A percentile compares a stretch with the other conserved stretches of the same genome.
Conservation (phyloP, 2,329 filamentous ascomycete genomes). For the Neospermospora avenae region DNA sequence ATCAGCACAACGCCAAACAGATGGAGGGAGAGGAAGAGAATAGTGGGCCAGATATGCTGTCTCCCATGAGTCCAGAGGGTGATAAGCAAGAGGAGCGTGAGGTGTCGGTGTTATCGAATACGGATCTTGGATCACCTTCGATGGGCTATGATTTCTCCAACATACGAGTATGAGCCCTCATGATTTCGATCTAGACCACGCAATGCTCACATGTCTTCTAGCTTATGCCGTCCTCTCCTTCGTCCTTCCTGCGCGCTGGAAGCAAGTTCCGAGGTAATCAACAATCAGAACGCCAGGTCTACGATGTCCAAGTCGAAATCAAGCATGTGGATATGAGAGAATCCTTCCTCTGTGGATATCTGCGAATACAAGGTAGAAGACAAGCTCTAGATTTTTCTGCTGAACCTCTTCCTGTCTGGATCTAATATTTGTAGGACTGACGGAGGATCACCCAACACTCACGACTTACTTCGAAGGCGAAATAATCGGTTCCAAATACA, state of each 20-base stretch:
- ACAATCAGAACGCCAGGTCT: constrained; percentile 86
- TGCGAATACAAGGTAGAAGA: constrained; percentile 81
- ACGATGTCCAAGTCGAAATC: constrained; percentile 95
- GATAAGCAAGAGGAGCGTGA: constrained; percentile 39
- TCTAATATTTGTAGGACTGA: constrained; percentile 61
- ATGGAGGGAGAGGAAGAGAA: constrained; percentile 41
- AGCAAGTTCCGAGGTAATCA: constrained; percentile 90
- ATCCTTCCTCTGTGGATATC: constrained; percentile 90
- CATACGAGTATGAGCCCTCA: constrained; percentile 45
- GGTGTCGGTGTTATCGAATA: constrained; percentile 30
- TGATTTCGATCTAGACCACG: background rate
- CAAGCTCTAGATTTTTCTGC: background rate
- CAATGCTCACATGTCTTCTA: constrained; percentile 18
- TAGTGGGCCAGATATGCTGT: constrained; percentile 32
- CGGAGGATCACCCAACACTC: constrained; percentile 92
- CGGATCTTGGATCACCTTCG: constrained; percentile 41
- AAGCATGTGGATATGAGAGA: constrained; percentile 94
- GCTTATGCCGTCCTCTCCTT: constrained; percentile 70
- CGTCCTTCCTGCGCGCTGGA: constrained; percentile 80
- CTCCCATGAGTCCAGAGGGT: constrained; percentile 37
- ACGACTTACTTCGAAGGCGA: constrained; percentile 98
- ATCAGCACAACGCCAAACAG: constrained; percentile 38
- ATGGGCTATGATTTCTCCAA: constrained; percentile 54
- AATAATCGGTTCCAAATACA: constrained; percentile 92
- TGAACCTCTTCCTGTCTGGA: background rate